Base-by-base conservation (phyloP, 257 asterid genomes). In the Salvia splendens region DNA sequence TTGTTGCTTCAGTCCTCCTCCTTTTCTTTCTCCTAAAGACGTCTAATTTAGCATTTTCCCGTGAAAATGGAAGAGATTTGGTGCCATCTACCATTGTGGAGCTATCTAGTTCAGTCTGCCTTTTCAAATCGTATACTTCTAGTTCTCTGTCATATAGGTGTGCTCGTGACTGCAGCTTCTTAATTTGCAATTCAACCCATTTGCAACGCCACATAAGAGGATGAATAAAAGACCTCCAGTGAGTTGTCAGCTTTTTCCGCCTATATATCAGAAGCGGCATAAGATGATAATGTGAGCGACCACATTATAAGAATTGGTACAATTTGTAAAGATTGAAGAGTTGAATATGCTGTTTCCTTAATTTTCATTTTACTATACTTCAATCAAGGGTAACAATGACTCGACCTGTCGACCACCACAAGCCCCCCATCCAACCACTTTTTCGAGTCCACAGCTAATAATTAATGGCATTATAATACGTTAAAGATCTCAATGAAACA, bases 171-270 rank as follows among this genome's bases (percentile, higher is more conserved):
- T 78, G 69, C 63, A 89, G 77, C 75, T 78, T 87, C 75, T 68
- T 81, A 24, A 83, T 70, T 80, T 88, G 94, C 77, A 91, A 69
- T 78, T 91, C 97, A 65, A 71, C 74, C 96, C 96, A 91, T 79
- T 86, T 91, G 77, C 92, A 84, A 12, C 96, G 89, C 97, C 96
- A 88, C 87, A 73, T 75, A 16, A 91, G 69, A 8, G 95, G 91
- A 68, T 75, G 83, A 51, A 82, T 58, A 70, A 49, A 81, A 52
- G 89, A 60, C 77, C 84, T 91, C 97, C 97, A 91, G 8, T 86
- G 95, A 80, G 77, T 30, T 14, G 93, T 83, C 78, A 81, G 64
- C 74, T 77, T 84, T 67, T 74, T 91, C 84, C 64, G 86, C 89
- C 96, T 91, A 48, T 40, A 54, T 57, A 70, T 35, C 60, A 77